phyloP scores from a whole-genome alignment of 164 flowering plant genomes.

The Vitis cinerea region DNA sequence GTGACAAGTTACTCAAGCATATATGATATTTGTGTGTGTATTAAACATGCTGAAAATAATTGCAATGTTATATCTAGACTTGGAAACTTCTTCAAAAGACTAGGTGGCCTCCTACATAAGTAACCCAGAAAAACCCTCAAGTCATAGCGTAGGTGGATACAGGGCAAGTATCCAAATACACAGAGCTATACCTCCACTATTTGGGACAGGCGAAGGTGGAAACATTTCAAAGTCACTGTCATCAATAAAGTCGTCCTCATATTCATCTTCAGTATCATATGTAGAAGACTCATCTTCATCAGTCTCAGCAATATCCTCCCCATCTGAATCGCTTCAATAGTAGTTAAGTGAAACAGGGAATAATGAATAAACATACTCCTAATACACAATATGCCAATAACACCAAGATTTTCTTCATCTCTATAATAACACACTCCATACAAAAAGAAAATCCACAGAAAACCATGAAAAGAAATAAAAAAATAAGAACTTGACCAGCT shows the following conservation, averaged over 20 bases:
- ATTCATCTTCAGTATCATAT: constrained; percentile 45
- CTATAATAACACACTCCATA: not conserved
- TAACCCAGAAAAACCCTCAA: too few species aligned
- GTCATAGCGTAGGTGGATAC: too few species aligned
- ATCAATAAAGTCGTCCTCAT: constrained; percentile 50
- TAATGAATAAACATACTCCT: not conserved
- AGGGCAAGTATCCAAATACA: not conserved
- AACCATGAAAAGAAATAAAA: not conserved
- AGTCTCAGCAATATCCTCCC: constrained; percentile 59
- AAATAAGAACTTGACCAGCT: not conserved
- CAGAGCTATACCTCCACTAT: constrained; percentile 70
- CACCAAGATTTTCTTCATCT: not conserved
- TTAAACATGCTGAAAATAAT: too few species aligned
- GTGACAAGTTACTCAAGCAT: too few species aligned
- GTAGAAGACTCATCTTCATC: constrained; percentile 57
- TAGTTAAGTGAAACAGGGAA: constrained; percentile 28
- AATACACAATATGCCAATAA: not conserved
- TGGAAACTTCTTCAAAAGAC: too few species aligned
- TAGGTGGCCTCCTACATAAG: too few species aligned
- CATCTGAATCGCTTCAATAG: constrained; percentile 54
- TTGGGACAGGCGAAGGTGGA: constrained; percentile 45
- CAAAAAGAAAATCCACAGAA: not conserved
- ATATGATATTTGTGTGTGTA: too few species aligned
- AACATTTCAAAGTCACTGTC: constrained; percentile 44
- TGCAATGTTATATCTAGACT: too few species aligned